phyloP scores from a whole-genome alignment of 495 filamentous ascomycete species.

The Talaromyces nanjingensis region DNA sequence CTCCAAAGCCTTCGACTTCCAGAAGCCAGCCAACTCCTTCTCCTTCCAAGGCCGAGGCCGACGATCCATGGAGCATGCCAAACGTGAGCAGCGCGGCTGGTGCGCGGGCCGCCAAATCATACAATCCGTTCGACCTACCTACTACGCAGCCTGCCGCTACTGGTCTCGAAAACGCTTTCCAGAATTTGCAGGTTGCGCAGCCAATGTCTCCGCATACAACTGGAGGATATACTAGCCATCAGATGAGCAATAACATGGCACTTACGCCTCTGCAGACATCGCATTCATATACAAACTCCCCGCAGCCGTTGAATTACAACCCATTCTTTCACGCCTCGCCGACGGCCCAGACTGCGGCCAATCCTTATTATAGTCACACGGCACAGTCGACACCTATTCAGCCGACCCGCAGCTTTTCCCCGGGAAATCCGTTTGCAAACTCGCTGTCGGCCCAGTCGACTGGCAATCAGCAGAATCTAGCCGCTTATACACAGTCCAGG shows the following conservation, averaged over 20 bases:
- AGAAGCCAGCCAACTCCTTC: slow-evolving; percentile 10
- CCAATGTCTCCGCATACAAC: slow-evolving; percentile 79
- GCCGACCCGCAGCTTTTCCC: slow-evolving; percentile 21
- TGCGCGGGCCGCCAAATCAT: slow-evolving; percentile 16
- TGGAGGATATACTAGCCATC: slow-evolving; percentile 60
- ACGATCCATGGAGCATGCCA: slow-evolving; percentile 9
- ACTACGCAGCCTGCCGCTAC: slow-evolving; percentile 29
- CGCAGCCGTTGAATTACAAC: slow-evolving; percentile 50
- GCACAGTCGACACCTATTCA: slow-evolving; percentile 8
- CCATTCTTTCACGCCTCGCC: slow-evolving; percentile 53
- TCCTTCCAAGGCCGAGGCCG: neutral
- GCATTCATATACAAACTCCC: slow-evolving; percentile 30
- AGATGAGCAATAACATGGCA: slow-evolving; percentile 55
- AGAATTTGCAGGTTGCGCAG: slow-evolving; percentile 62
- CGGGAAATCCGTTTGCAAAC: slow-evolving; percentile 50
- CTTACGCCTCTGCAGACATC: slow-evolving; percentile 45
- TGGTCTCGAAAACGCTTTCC: slow-evolving; percentile 63
- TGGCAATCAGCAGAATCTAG: slow-evolving; percentile 25
- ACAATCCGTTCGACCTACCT: slow-evolving; percentile 64
- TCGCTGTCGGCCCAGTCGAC: slow-evolving; percentile 23
- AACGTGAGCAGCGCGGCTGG: slow-evolving; percentile 3
- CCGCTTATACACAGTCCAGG: slow-evolving; percentile 15
- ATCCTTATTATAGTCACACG: slow-evolving; percentile 14
- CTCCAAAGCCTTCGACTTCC: slow-evolving; percentile 20
- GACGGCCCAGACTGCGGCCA: slow-evolving; percentile 26